Evolutionary conservation across 768 basidiomycete genomes (phyloP).

Genomic region (Serendipita sp.): DNA sequence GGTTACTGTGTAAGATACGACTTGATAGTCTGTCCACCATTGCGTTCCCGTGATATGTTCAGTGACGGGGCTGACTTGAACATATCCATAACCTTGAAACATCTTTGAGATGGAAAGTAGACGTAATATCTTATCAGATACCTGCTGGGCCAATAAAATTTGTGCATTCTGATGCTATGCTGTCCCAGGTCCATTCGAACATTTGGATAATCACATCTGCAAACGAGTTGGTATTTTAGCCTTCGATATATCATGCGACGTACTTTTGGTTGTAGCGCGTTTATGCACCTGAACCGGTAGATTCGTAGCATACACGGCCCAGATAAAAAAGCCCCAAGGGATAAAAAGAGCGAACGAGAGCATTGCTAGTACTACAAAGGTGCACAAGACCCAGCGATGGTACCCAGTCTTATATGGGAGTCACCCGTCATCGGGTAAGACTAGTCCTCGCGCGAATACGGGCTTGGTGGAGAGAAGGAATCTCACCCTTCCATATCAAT

Average conservation of each 20-base stretch:
- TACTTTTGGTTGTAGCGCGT: neutral
- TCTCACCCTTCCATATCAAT: too few relatives aligned
- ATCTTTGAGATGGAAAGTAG: neutral
- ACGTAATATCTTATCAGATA: neutral
- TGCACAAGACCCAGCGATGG: too few relatives aligned
- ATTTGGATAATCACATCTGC: constrained; percentile 45
- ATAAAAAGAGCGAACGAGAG: neutral
- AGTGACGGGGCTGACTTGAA: constrained; percentile 43
- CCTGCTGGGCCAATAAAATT: constrained; percentile 53
- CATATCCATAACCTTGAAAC: constrained; percentile 35
- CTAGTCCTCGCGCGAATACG: too few relatives aligned
- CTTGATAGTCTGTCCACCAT: constrained; percentile 67
- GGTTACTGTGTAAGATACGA: constrained; percentile 46
- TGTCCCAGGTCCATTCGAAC: constrained; percentile 50
- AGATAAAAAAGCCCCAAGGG: neutral
- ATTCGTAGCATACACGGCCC: neutral
- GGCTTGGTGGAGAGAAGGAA: too few relatives aligned
- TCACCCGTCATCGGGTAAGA: too few relatives aligned
- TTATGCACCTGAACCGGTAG: neutral
- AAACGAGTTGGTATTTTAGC: neutral
- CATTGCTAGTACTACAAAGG: neutral
- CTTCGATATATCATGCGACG: too few relatives aligned
- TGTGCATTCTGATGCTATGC: constrained; percentile 43
- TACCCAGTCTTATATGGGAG: too few relatives aligned
- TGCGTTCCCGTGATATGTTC: constrained; percentile 42